Conservation (phyloP, 768 basidiomycete genomes). For the Pleurotus ostreatus region DNA sequence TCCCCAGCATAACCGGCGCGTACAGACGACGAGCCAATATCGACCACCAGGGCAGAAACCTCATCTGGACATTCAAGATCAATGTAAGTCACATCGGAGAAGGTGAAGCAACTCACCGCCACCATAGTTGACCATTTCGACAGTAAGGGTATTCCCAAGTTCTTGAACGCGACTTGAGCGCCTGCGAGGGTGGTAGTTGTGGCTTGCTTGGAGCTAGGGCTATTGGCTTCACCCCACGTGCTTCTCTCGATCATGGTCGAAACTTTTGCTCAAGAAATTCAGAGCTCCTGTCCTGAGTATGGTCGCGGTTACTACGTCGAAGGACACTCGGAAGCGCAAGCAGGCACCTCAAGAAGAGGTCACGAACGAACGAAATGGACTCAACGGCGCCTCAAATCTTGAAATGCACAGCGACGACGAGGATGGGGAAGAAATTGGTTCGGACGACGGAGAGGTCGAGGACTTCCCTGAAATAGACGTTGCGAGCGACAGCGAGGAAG, state of each 20-base stretch:
- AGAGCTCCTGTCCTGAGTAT: constrained; percentile 18
- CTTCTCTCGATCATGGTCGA: constrained; percentile 9
- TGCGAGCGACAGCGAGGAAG: constrained; percentile 50
- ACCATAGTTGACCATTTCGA: constrained; percentile 79
- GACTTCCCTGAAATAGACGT: constrained; percentile 70
- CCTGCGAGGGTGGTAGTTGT: constrained; percentile 17
- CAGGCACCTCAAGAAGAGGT: constrained; percentile 38
- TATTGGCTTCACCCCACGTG: constrained; percentile 18
- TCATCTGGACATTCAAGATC: constrained; percentile 56
- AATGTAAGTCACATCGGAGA: too few relatives aligned
- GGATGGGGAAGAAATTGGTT: constrained; percentile 37
- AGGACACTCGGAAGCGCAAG: constrained; percentile 56
- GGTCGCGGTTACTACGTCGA: constrained; percentile 28
- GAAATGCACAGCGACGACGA: constrained; percentile 81
- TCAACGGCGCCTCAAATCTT: constrained; percentile 41
- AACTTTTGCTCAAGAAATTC: constrained; percentile 20
- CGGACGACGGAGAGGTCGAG: constrained; percentile 60
- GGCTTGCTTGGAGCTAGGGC: constrained; percentile 21
- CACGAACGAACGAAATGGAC: constrained; percentile 17
- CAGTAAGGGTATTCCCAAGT: background rate
- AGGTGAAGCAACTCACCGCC: constrained; percentile 53
- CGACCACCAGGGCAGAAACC: constrained; percentile 94
- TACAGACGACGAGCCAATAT: constrained; percentile 86
- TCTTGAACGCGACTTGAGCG: constrained; percentile 1
- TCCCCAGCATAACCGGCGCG: constrained; percentile 98